Base-by-base conservation (phyloP, 2,329 filamentous ascomycete species). In the Mariannaea sp. region DNA sequence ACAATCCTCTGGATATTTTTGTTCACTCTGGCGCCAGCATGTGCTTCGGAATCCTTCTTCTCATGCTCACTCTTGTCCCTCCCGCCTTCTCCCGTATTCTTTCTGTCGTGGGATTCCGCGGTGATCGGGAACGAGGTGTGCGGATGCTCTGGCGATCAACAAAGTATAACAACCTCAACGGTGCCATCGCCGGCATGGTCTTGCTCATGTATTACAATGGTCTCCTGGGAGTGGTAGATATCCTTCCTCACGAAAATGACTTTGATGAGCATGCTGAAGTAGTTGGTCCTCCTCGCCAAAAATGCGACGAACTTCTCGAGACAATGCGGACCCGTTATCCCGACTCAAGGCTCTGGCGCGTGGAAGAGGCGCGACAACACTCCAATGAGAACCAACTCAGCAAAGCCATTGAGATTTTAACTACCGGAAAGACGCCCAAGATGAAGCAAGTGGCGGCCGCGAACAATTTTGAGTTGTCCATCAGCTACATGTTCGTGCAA, bases 61-160 rank as follows among this genome's bases (percentile, higher is more conserved):
- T 97, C 1, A 79, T 97, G 48, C 86, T 97, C n/a, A 95, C 91
- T 10, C 88, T 97, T 76, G 86, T 97, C 1, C 95, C 94, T 0
- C 94, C 94, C 0, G 85, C 92, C 0, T 96, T 97, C 71, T 88
- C 84, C n/a, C 88, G 85, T 50, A 81, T 99, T 1, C 79, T 97
- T 4, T 90, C 87, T 54, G 87, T 97, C 35, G 88, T 97, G 24
- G 94, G 94, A 1, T 97, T 97, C 74, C 86, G 84, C 56, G 94
- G 94, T 26, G 92, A 97, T 69, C 87, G 92, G 36, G 85, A 90
- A 57, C 82, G 87, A 32, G 94, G 92, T 8, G 80, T 97, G 26
- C 79, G 82, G 32, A 88, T 97, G 83, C 83, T 99, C 4, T 99
- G 94, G 94, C 86, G 90, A 68, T 90, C 91, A 10, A 92, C 90